A percentile compares a stretch with the other conserved stretches of the same genome.
phyloP scores from a whole-genome alignment of 495 filamentous ascomycete species.

The Neurospora sp. region DNA sequence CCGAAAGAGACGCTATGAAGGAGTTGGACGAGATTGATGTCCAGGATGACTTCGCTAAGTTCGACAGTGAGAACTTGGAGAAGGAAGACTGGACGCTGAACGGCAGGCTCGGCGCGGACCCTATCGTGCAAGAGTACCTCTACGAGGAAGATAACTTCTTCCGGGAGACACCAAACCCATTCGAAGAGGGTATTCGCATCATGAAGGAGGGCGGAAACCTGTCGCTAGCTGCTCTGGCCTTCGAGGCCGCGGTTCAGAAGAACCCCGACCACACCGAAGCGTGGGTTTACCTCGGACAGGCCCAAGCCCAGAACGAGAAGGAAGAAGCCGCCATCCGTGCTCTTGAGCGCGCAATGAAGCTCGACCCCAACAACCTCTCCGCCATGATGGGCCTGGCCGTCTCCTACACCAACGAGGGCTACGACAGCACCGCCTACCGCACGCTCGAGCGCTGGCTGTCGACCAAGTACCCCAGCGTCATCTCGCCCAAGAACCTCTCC shows the following conservation, averaged over 20 bases:
- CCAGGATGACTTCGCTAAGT: constrained; percentile 53
- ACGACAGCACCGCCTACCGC: constrained; percentile 91
- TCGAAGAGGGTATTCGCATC: constrained; percentile 82
- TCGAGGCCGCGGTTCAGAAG: constrained; percentile 90
- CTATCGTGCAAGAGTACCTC: constrained; percentile 75
- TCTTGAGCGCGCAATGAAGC: constrained; percentile 78
- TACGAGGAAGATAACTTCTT: constrained; percentile 93
- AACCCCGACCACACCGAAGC: constrained; percentile 79
- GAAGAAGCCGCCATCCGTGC: constrained; percentile 97
- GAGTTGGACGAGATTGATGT: constrained; percentile 42
- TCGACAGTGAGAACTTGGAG: constrained; percentile 60
- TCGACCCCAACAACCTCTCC: constrained; percentile 74
- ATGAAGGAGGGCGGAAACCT: constrained; percentile 88
- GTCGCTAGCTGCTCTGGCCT: constrained; percentile 88
- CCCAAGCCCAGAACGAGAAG: constrained; percentile 97
- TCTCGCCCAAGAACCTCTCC: constrained; percentile 55
- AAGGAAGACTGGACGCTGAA: constrained; percentile 44
- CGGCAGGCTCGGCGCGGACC: constrained; percentile 45
- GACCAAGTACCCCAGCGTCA: constrained; percentile 77
- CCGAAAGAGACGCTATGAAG: constrained; percentile 64
- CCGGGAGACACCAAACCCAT: constrained; percentile 63
- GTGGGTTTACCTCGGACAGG: constrained; percentile 81
- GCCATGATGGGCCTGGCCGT: constrained; percentile 94
- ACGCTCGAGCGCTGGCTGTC: constrained; percentile 94
- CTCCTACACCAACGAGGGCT: constrained; percentile 98